Conservation (phyloP, 345 rosid species). For the Rubroshorea leprosula region DNA sequence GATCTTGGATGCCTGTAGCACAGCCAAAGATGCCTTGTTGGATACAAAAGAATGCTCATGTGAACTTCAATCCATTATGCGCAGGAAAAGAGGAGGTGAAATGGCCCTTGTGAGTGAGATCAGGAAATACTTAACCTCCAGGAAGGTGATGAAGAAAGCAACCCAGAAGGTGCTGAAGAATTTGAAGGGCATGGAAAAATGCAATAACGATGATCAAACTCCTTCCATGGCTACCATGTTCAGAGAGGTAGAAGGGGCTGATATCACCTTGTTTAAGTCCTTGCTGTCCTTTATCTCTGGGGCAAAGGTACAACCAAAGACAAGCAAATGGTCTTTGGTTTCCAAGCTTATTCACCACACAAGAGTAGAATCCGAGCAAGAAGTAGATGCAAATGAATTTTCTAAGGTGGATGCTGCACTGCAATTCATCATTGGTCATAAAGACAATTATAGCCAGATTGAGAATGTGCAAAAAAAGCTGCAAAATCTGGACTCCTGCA, state of each 20-base stretch:
- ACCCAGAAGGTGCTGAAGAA: slow-evolving; percentile 28
- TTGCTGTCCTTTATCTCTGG: slow-evolving; percentile 32
- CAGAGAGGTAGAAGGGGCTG: slow-evolving; percentile 26
- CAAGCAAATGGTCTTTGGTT: slow-evolving; percentile 28
- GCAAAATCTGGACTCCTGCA: slow-evolving; percentile 26
- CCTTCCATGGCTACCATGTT: slow-evolving; percentile 15
- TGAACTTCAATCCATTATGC: slow-evolving; percentile 28
- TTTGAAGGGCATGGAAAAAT: slow-evolving; percentile 20
- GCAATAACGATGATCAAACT: slow-evolving; percentile 8
- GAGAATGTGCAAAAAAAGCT: slow-evolving; percentile 17
- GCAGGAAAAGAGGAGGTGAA: slow-evolving; percentile 29
- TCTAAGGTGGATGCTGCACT: slow-evolving; percentile 24
- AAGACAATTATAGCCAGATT: neutral
- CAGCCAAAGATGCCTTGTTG: slow-evolving; percentile 27
- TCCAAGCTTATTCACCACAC: slow-evolving; percentile 31
- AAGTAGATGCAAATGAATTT: slow-evolving; percentile 25
- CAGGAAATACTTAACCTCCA: slow-evolving; percentile 34
- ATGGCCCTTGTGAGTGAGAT: slow-evolving; percentile 15
- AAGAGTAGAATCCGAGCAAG: slow-evolving; percentile 19
- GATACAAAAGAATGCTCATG: slow-evolving; percentile 26
- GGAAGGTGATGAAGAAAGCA: slow-evolving; percentile 37
- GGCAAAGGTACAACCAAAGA: slow-evolving; percentile 19
- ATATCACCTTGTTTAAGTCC: slow-evolving; percentile 29
- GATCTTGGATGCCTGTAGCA: slow-evolving; percentile 25
- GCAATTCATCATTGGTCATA: slow-evolving; percentile 13